Percentiles rank a stretch among this genome's conserved stretches.
phyloP scores from a whole-genome alignment of 2,329 filamentous ascomycete species.

The Fusarium nanum region DNA sequence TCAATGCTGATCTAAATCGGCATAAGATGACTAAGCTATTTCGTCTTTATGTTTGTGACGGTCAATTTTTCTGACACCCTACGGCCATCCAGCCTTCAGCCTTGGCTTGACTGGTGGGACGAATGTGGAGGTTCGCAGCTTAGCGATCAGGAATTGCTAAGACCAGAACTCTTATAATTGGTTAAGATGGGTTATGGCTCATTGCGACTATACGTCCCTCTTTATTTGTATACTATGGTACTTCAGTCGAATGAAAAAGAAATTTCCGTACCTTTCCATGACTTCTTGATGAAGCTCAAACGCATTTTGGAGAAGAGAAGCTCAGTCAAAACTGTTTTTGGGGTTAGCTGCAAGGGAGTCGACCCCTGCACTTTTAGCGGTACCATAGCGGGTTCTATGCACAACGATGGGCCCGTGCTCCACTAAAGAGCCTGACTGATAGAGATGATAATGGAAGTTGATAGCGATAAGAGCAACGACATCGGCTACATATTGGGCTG shows the following conservation, averaged over 20 bases:
- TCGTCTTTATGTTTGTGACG: no score
- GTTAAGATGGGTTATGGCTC: background rate
- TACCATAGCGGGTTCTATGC: slow-evolving; percentile 19
- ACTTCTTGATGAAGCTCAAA: background rate
- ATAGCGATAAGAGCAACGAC: slow-evolving; percentile 37
- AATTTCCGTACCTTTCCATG: background rate
- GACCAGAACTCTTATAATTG: background rate
- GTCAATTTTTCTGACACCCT: no score
- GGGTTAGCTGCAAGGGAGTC: background rate
- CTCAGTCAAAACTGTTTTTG: background rate
- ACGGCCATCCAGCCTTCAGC: slow-evolving; percentile 10
- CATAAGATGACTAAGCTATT: no score
- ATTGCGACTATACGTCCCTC: background rate
- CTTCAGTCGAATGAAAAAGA: background rate
- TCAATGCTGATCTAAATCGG: no score
- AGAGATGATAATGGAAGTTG: slow-evolving; percentile 4
- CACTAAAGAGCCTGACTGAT: background rate
- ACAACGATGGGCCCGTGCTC: slow-evolving; percentile 7
- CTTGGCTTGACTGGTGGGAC: slow-evolving; percentile 22
- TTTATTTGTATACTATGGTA: background rate
- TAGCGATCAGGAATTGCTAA: background rate
- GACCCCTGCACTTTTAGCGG: slow-evolving; percentile 19
- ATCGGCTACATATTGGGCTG: background rate
- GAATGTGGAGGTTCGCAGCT: background rate
- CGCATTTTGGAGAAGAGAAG: background rate